A percentile compares a stretch with the other conserved stretches of the same genome.
phyloP scores from a whole-genome alignment of 495 filamentous ascomycete species.

The Entonaema liquescens region DNA sequence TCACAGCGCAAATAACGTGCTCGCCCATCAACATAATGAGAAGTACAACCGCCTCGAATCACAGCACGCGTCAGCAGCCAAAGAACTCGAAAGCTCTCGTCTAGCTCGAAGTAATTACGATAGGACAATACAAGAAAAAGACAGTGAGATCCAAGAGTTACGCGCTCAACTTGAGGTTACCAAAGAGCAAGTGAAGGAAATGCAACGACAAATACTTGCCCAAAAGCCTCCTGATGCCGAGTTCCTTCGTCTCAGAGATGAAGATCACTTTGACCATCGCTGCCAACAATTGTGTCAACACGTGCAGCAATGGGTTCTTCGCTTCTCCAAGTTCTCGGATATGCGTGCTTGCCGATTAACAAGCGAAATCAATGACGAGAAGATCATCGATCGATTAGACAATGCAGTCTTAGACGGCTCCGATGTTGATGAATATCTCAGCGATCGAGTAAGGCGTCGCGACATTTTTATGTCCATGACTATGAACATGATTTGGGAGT shows the following conservation, averaged over 20 bases:
- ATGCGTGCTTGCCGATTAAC: conserved; percentile 82
- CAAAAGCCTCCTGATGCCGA: conserved; percentile 70
- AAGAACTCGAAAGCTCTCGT: conserved; percentile 71
- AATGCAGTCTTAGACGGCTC: conserved; percentile 93
- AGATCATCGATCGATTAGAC: conserved; percentile 89
- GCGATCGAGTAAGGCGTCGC: conserved; percentile 82
- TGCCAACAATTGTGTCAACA: conserved; percentile 93
- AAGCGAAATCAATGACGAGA: conserved; percentile 83
- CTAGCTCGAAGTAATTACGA: conserved; percentile 66
- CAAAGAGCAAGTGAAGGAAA: conserved; percentile 76
- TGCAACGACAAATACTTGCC: conserved; percentile 84
- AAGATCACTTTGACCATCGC: conserved; percentile 93
- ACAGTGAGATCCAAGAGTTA: conserved; percentile 79
- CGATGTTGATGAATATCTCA: conserved; percentile 84
- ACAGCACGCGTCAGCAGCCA: conserved; percentile 59
- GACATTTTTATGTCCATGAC: conserved; percentile 97
- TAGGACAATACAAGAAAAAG: conserved; percentile 77
- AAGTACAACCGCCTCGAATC: conserved; percentile 68
- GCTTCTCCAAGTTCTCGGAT: conserved; percentile 96
- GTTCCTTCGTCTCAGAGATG: conserved; percentile 83
- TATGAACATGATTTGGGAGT: conserved; percentile 99
- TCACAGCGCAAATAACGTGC: conserved; percentile 70
- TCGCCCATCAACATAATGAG: conserved; percentile 73
- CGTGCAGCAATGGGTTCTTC: conserved; percentile 93
- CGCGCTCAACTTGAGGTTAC: conserved; percentile 79